Evolutionary conservation across 768 basidiomycete species (phyloP), one percentile per base, ranked within the genome.

Genomic region (Megacollybia marginata): DNA sequence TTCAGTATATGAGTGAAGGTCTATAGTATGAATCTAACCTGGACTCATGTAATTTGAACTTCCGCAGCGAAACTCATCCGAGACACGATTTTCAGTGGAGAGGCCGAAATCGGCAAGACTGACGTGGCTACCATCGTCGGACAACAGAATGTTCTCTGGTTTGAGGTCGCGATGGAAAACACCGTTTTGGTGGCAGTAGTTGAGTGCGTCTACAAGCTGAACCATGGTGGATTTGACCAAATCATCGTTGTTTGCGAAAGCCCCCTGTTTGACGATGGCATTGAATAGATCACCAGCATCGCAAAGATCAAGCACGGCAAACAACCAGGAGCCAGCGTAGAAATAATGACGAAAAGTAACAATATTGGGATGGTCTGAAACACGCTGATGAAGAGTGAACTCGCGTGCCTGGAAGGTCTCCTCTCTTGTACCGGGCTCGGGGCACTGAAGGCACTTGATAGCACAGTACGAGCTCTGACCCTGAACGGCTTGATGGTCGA

Each of bases 161-260:
- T 93, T 92, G 59, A 94, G 76, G 58, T 92, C 89, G 20, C 90
- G 85, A 65, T 93, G 92, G 60, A 77, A 90, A 53, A 93, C 79
- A 9, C 81, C 78, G 38, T 72, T 70, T 38, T 69, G 62, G 58
- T 93, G 89, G 59, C 85, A 89, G 60, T 84, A 74, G 45, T 83
- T 74, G 40, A 93, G 78, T 1, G 86, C 86, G 54, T 90, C 86
- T 47, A 93, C 67, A 46, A 94, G 78, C 59, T 92, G 83, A n/a
- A 88, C 54, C 64, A 89, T 92, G 34, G 82, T 75, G 31, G 65
- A 61, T 60, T 77, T 83, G 69, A 91, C 79, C 53, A 85, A 74
- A 5, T 63, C 62, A 52, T 79, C 77, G 54, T 88, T 76, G 42
- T 78, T 74, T 60, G 80, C 88, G 36, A 73, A 54, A 32, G 19